Percentiles rank a stretch among this genome's conserved stretches.
phyloP scores from a whole-genome alignment of 2,329 filamentous ascomycete genomes.

The Scedosporium boydii region DNA sequence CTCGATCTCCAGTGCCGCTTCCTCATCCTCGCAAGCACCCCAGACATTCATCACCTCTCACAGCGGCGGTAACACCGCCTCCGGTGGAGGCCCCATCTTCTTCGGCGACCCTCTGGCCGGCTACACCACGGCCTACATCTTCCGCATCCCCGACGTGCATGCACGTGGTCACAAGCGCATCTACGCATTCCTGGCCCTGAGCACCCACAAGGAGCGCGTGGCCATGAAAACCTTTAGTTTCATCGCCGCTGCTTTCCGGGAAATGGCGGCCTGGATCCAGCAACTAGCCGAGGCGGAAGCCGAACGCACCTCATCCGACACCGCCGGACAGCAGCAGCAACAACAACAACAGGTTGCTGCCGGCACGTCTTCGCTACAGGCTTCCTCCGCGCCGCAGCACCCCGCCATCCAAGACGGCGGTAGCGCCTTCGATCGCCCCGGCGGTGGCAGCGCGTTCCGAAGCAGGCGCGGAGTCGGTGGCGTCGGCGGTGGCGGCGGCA shows the following conservation, averaged over 20 bases:
- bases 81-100: slow-evolving; percentile 54
- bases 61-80: slow-evolving; percentile 42
- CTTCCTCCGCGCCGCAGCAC: neutral
- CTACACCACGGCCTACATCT: slow-evolving; percentile 62
- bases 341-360: slow-evolving; percentile 3
- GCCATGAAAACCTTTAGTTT: slow-evolving; percentile 59
- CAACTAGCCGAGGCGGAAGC: slow-evolving; percentile 54
- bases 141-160: slow-evolving; percentile 58
- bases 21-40: slow-evolving; percentile 12
- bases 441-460: slow-evolving; percentile 19
- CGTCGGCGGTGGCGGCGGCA: slow-evolving; percentile 45
- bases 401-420: neutral
- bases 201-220: slow-evolving; percentile 53
- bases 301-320: slow-evolving; percentile 32
- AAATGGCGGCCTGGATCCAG: slow-evolving; percentile 57
- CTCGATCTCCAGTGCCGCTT: slow-evolving; percentile 22
- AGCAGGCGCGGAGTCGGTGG: slow-evolving; percentile 34
- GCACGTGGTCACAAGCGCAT: slow-evolving; percentile 60
- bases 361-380: slow-evolving; percentile 15
- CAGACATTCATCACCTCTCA: slow-evolving; percentile 46
- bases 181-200: slow-evolving; percentile 57
- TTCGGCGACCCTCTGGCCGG: slow-evolving; percentile 57
- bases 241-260: slow-evolving; percentile 52
- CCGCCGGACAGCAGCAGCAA: slow-evolving; percentile 13
- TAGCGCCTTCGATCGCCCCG: slow-evolving; percentile 27